Evolutionary conservation across 352 stramenopile genomes (phyloP).

Genomic region (Pythium angustatum): DNA sequence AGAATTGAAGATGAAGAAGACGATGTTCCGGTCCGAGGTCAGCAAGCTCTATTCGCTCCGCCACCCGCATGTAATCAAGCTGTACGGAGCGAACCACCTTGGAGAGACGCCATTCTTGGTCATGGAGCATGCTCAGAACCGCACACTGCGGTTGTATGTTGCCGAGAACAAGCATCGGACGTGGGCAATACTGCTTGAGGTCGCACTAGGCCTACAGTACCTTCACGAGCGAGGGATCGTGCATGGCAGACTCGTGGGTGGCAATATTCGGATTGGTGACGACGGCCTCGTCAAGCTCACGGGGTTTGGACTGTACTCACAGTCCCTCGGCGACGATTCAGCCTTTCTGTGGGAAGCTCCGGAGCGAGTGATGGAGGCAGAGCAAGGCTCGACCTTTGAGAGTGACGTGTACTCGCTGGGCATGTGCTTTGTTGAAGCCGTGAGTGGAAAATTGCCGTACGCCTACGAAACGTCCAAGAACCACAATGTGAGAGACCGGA

Average conservation of each 20-base stretch:
- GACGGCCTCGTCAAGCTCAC: constrained; percentile 15
- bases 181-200: constrained; percentile 39
- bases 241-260: background rate
- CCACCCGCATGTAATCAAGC: constrained; percentile 16
- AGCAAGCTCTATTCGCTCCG: background rate
- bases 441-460: constrained; percentile 20
- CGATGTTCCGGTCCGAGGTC: constrained; percentile 8
- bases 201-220: constrained; percentile 58
- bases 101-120: constrained; percentile 8
- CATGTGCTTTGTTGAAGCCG: constrained; percentile 35
- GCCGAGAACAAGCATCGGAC: constrained; percentile 18
- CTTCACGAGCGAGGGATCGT: constrained; percentile 62
- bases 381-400: constrained; percentile 3
- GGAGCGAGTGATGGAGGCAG: constrained; percentile 10
- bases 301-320: constrained; percentile 16
- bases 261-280: constrained; percentile 30
- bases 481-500: background rate
- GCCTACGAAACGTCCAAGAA: background rate
- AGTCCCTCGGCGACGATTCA: background rate
- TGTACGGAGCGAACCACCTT: constrained; percentile 21
- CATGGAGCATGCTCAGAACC: background rate
- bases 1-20: too few relatives aligned
- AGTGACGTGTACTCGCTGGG: constrained; percentile 36
- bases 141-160: constrained; percentile 10
- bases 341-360: constrained; percentile 10